These are phyloP conservation scores for Chlorella vulgaris DNA, from an alignment of 139 green algal species.

Conservation along the genomic window DNA sequence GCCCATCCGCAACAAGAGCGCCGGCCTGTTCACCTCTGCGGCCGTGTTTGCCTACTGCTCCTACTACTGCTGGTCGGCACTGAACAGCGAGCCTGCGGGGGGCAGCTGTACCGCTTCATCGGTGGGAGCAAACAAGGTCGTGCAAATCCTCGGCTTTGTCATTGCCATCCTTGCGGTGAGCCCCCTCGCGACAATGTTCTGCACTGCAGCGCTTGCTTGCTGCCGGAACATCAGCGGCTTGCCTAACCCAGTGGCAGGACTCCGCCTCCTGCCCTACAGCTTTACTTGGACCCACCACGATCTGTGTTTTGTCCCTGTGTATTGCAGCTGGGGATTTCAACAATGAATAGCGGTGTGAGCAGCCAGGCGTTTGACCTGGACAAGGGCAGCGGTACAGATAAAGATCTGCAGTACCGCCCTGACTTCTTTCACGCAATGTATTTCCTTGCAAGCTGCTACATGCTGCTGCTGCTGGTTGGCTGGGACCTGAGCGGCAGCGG, in stretches of 20 bases:
- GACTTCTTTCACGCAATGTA: constrained; percentile 85
- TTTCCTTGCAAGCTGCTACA: constrained; percentile 53
- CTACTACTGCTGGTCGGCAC: constrained; percentile 68
- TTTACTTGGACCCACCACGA: not conserved
- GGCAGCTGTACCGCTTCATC: not conserved
- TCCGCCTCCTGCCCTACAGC: no score
- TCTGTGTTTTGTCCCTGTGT: no score
- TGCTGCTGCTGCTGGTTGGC: constrained; percentile 24
- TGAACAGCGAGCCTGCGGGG: constrained; percentile 55
- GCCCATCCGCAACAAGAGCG: constrained; percentile 49
- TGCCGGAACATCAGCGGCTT: no score
- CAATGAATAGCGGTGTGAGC: constrained; percentile 38
- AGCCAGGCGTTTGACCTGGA: constrained; percentile 38
- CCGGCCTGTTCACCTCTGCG: constrained; percentile 74
- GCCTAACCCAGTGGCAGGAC: no score
- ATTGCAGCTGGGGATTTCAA: constrained; percentile 26
- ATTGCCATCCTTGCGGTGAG: constrained; percentile 35
- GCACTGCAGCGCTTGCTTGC: no score
- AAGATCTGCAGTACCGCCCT: constrained; percentile 62
- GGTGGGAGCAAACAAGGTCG: not conserved
- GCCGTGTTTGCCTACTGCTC: constrained; percentile 69
- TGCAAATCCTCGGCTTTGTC: constrained; percentile 55
- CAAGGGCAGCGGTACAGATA: constrained; percentile 4
- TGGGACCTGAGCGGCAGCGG: constrained; percentile 56
- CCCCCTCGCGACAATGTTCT: no score